Base-by-base conservation (phyloP, 495 filamentous ascomycete genomes). In the Trichoderma gamsii region DNA sequence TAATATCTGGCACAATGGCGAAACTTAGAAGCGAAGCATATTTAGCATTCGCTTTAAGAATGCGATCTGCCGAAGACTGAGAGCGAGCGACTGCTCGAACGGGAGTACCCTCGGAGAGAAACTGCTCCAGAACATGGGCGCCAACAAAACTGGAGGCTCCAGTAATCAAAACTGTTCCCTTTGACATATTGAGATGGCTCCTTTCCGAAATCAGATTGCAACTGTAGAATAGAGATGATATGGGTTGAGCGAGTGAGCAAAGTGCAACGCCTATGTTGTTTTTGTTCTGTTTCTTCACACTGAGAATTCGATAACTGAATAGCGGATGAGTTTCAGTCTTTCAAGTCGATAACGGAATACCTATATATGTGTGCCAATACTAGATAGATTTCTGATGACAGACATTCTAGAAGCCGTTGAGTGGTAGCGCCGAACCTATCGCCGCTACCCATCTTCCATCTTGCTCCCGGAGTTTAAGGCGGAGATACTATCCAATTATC, bases 1-100 rank as follows among this genome's bases (percentile, higher is more conserved):
- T 72, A 69, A 76, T 73, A 63, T 78, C 73, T 9, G 71, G 41
- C 13, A 76, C 72, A 41, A 72, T 68, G 63, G 74, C 71, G 64
- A 86, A 76, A 2, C 85, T 86, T 70, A 95, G 92, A 63, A 92
- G 79, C 23, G 95, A 86, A 68, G 83, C 87, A 67, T 89, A 73
- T 49, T 75, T 77, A 25, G 51, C 16, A 7, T 56, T 56, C 18
- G 25, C n/a, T 3, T 46, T 29, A 16, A 18, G n/a, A 65, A 74
- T 67, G 69, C 72, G 70, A 11, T 61, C 64, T 15, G 25, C 61
- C 15, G 41, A 68, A 49, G 16, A 56, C 18, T 46, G 67, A 43
- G 32, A 59, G 16, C 90, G 83, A 46, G 92, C 90, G 16, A 88
- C 91, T 41, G 88, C 85, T 15, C 87, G 84, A 66, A 93, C 85